Evolutionary conservation across 148 eudicot species (phyloP).

Genomic region (Vaccinium vitisidaea): DNA sequence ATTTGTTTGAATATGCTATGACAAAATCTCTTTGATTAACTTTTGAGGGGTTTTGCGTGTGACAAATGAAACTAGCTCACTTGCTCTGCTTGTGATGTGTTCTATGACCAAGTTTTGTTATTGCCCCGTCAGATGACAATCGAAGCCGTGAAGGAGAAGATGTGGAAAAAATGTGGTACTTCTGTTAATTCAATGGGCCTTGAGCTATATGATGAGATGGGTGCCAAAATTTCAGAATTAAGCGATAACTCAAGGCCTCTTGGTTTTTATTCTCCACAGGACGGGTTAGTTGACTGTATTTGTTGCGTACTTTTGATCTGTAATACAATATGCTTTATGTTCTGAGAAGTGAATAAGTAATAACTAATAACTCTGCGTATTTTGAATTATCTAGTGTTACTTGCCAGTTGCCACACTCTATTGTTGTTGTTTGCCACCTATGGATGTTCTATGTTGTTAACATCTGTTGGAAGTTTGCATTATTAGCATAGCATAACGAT

Average conservation of each 20-base stretch:
- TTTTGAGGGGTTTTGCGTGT: background rate
- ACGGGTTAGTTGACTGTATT: conserved; percentile 57
- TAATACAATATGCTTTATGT: background rate
- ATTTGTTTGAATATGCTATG: background rate
- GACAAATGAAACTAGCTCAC: background rate
- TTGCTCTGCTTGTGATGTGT: background rate
- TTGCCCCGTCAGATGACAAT: conserved; percentile 55
- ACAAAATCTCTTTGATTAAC: background rate
- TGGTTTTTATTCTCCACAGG: conserved; percentile 82
- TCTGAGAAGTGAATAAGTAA: background rate
- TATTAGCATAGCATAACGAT: background rate
- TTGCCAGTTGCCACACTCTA: background rate
- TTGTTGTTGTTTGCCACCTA: background rate
- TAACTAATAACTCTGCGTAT: background rate
- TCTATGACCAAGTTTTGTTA: background rate
- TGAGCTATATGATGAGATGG: conserved; percentile 79
- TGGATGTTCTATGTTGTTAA: background rate
- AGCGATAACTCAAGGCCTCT: conserved; percentile 55
- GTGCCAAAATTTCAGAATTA: conserved; percentile 55
- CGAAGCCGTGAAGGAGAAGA: conserved; percentile 89
- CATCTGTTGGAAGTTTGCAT: background rate
- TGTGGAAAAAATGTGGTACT: conserved; percentile 96
- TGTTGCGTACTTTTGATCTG: background rate
- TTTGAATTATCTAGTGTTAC: background rate
- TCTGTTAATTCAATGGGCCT: conserved; percentile 76